Percentiles rank a stretch among this genome's conserved stretches.
These are phyloP conservation scores for Hydnum rufescens DNA, from an alignment of 768 basidiomycete species.

Conservation along the genomic window DNA sequence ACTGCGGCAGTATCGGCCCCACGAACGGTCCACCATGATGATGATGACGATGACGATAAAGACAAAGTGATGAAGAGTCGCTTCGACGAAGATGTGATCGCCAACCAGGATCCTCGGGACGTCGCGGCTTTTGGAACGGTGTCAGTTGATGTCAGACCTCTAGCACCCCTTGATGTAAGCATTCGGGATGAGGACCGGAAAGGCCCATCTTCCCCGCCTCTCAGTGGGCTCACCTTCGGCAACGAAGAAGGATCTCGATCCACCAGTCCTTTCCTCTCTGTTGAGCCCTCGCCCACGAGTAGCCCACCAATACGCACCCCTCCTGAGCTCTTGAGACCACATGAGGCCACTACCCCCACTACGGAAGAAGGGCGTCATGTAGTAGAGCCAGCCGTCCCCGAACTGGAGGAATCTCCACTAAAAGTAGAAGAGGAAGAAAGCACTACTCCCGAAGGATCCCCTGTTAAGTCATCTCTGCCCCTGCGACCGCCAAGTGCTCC, in stretches of 20 bases:
- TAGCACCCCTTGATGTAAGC: too few species aligned
- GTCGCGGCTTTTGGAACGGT: background rate
- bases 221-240: too few species aligned
- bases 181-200: conserved; percentile 5
- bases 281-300: too few species aligned
- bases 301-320: too few species aligned
- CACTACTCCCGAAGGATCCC: conserved; percentile 50
- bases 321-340: too few species aligned
- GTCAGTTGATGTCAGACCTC: background rate
- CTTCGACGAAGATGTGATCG: conserved; percentile 1
- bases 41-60: conserved; percentile 10
- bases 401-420: too few species aligned
- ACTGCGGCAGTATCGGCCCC: background rate
- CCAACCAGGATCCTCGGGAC: background rate
- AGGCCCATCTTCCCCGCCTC: too few species aligned
- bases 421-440: conserved; percentile 20
- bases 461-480: conserved; percentile 29
- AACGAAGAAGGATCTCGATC: too few species aligned
- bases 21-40: background rate
- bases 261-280: too few species aligned
- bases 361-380: too few species aligned
- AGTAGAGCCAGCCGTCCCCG: too few species aligned
- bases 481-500: conserved; percentile 16
- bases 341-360: too few species aligned
- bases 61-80: conserved; percentile 7